These are phyloP conservation scores for Fusarium chlamydosporum DNA, from an alignment of 2,329 filamentous ascomycete species.

Conservation along the genomic window DNA sequence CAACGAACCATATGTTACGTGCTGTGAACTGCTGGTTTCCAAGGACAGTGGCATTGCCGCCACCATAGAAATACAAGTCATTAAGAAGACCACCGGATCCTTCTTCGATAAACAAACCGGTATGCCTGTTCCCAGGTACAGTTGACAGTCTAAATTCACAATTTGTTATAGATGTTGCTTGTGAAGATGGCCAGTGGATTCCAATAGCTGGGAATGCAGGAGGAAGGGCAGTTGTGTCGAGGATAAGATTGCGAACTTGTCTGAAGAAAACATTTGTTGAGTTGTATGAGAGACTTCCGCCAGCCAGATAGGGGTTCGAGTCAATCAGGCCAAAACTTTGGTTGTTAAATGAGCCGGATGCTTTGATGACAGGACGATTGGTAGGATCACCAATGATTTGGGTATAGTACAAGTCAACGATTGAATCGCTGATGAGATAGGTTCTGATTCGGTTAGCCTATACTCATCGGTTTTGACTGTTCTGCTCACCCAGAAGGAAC, in stretches of 20 bases:
- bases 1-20: slow-evolving; percentile 75
- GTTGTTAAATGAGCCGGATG: slow-evolving; percentile 62
- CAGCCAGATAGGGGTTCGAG: slow-evolving; percentile 61
- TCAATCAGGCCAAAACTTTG: slow-evolving; percentile 63
- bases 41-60: slow-evolving; percentile 68
- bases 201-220: slow-evolving; percentile 63
- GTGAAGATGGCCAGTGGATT: slow-evolving; percentile 78
- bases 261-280: slow-evolving; percentile 73
- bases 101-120: slow-evolving; percentile 74
- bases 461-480: slow-evolving; percentile 29
- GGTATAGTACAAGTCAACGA: slow-evolving; percentile 84
- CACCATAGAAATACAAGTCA: slow-evolving; percentile 79
- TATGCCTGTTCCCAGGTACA: slow-evolving; percentile 63
- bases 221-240: slow-evolving; percentile 68
- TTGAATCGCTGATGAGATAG: slow-evolving; percentile 78
- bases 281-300: slow-evolving; percentile 60
- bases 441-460: slow-evolving; percentile 58
- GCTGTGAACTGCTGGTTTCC: slow-evolving; percentile 82
- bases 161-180: slow-evolving; percentile 73
- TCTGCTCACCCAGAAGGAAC: slow-evolving; percentile 56
- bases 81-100: slow-evolving; percentile 76
- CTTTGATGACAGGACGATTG: slow-evolving; percentile 69
- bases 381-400: slow-evolving; percentile 80
- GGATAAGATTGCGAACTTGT: slow-evolving; percentile 69
- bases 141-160: slow-evolving; percentile 67